These are phyloP conservation scores for Sonneratia caseolaris DNA, from an alignment of 345 rosid species.

Conservation along the genomic window DNA sequence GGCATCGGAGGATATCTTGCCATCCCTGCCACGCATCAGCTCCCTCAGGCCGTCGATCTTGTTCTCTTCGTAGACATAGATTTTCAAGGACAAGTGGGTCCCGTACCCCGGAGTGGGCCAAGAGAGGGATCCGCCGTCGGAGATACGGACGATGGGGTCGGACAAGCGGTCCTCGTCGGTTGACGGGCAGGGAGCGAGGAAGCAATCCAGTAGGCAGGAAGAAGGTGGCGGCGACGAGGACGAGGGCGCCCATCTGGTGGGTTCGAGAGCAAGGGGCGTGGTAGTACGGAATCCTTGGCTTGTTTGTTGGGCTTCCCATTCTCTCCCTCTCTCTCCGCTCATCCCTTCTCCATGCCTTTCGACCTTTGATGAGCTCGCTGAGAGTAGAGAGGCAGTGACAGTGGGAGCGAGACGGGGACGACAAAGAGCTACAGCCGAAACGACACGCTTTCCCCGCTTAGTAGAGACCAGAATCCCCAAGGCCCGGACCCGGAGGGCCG, in stretches of 20 bases:
- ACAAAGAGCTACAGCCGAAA: too few species aligned
- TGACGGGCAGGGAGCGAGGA: conserved; percentile 32
- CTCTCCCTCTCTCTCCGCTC: background rate
- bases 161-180: conserved; percentile 11
- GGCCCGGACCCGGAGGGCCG: too few species aligned
- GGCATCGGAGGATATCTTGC: conserved; percentile 36
- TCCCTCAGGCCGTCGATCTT: conserved; percentile 69
- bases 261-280: conserved; percentile 66
- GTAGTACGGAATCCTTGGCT: conserved; percentile 2
- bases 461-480: too few species aligned
- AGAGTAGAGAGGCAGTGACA: too few species aligned
- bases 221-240: conserved; percentile 62
- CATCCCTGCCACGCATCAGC: conserved; percentile 69
- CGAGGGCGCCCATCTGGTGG: conserved; percentile 83
- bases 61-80: conserved; percentile 79
- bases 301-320: conserved; percentile 7
- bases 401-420: too few species aligned
- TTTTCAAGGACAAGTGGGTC: conserved; percentile 45
- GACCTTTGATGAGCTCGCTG: too few species aligned
- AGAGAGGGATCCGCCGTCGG: conserved; percentile 18
- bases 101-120: conserved; percentile 77
- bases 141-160: background rate
- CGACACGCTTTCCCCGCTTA: too few species aligned
- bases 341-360: too few species aligned
- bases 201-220: conserved; percentile 66